Evolutionary conservation across 2,329 filamentous ascomycete genomes (phyloP), one percentile per base, ranked within the genome.

Genomic region (Didymosphaeria variabile): DNA sequence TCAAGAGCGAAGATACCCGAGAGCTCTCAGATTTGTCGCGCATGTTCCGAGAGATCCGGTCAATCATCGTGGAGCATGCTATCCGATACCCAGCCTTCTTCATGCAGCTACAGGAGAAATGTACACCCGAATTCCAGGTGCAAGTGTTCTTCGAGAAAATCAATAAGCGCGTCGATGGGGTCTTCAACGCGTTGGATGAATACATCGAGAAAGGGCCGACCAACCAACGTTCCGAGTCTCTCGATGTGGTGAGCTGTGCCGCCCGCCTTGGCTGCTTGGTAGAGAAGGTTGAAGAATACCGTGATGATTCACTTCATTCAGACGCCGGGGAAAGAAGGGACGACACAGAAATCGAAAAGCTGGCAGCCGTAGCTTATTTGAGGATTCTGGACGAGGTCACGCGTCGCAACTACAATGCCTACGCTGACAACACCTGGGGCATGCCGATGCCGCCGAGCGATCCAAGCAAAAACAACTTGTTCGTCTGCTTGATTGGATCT

Each of bases 81-180:
- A 64, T 64, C 2, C 60, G 64, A 31, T 69, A 78, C 26, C 66
- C 67, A 12, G 71, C 71, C 2, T 61, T 78, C 4, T 70, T 73
- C 23, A 56, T 71, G 10, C 66, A 68, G 21, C 58, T 77, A 23
- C 73, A 67, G 31, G 63, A 65, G 17, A 70, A 75, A 36, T 71
- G 78, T 31, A 68, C 73, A 34, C 67, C 71, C 8, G 64, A 61
- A n/a, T 79, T 78, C 54, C 71, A 74, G 55, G 66, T 67, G n/a
- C 65, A 70, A 5, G 70, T 74, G 7, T 78, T 77, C 65, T 77
- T 78, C 47, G 68, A 75, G 21, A 78, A 78, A 57, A 70, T 78
- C 46, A 70, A 73, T 21, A 68, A 64, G 50, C 72, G 74, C 23
- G 70, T 74, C 40, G 58, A 60, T 23, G 62, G 63, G n/a, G 62